A percentile compares a stretch with the other conserved stretches of the same genome.
phyloP scores from a whole-genome alignment of 2,329 filamentous ascomycete species.

The Botrytis fabae region DNA sequence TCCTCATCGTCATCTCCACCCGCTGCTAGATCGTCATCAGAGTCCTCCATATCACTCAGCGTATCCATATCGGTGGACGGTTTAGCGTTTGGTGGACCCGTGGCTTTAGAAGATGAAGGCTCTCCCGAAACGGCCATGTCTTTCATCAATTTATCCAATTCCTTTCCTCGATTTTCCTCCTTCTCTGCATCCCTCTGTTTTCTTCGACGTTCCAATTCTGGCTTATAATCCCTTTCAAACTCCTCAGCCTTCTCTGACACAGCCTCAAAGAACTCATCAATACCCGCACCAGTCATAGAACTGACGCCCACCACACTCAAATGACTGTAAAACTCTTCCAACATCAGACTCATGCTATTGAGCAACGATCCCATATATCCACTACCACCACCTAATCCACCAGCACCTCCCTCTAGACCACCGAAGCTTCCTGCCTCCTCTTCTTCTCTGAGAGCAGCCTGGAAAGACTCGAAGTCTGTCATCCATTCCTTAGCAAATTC shows the following conservation, averaged over 20 bases:
- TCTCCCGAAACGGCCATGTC: slow-evolving; percentile 70
- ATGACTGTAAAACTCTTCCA: slow-evolving; percentile 97
- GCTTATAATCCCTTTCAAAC: slow-evolving; percentile 87
- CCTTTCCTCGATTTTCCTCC: slow-evolving; percentile 69
- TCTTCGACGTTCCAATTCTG: slow-evolving; percentile 79
- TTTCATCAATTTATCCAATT: slow-evolving; percentile 91
- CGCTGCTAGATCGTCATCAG: slow-evolving; percentile 58
- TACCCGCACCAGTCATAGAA: slow-evolving; percentile 85
- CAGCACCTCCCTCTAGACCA: slow-evolving; percentile 62
- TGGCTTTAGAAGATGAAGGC: slow-evolving; percentile 41
- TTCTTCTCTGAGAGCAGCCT: slow-evolving; percentile 77
- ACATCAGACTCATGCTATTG: slow-evolving; percentile 96
- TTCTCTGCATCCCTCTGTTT: slow-evolving; percentile 76
- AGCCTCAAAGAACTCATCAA: slow-evolving; percentile 91
- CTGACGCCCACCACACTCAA: slow-evolving; percentile 91
- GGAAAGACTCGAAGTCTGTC: slow-evolving; percentile 97
- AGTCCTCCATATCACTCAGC: slow-evolving; percentile 41
- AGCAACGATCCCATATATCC: slow-evolving; percentile 96
- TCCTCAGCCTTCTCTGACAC: slow-evolving; percentile 85
- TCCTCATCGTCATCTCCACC: slow-evolving; percentile 56
- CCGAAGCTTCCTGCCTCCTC: slow-evolving; percentile 77
- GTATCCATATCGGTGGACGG: slow-evolving; percentile 42
- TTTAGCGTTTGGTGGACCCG: slow-evolving; percentile 19
- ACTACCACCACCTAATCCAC: slow-evolving; percentile 67
- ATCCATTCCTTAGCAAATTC: slow-evolving; percentile 97